Conservation (phyloP, 2,329 filamentous ascomycete genomes). For the Diplocarpon mali region DNA sequence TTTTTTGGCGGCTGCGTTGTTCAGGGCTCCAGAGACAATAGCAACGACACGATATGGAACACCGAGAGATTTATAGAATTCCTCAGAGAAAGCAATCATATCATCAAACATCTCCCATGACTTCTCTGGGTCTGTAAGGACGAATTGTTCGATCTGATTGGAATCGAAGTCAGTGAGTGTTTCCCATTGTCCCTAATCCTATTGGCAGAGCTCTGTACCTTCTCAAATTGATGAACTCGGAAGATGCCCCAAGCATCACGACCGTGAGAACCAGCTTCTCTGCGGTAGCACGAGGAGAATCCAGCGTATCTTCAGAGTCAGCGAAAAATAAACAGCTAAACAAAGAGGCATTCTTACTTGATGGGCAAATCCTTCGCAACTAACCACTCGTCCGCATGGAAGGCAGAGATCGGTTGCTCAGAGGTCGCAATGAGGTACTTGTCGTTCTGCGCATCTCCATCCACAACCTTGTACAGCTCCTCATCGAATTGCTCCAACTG, state of each 20-base stretch:
- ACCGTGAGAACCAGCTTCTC: conserved; percentile 85
- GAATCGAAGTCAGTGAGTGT: conserved; percentile 13
- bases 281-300: conserved; percentile 90
- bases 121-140: conserved; percentile 74
- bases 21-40: conserved; percentile 93
- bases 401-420: conserved; percentile 87
- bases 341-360: conserved; percentile 41
- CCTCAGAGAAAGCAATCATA: conserved; percentile 85
- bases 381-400: conserved; percentile 92
- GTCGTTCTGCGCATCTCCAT: conserved; percentile 76
- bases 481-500: conserved; percentile 97
- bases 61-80: conserved; percentile 84
- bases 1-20: conserved; percentile 85
- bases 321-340: background rate
- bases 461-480: conserved; percentile 93
- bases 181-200: too few relatives aligned
- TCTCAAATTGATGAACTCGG: conserved; percentile 96
- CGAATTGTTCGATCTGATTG: conserved; percentile 61
- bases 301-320: conserved; percentile 51
- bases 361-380: conserved; percentile 75
- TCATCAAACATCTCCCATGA: conserved; percentile 89
- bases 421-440: conserved; percentile 74
- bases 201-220: conserved; percentile 36
- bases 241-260: conserved; percentile 97
- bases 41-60: conserved; percentile 86